A percentile compares a stretch with the other conserved stretches of the same genome.
Evolutionary conservation across 148 eudicot species (phyloP).

Genomic region (Agrostemma githago): DNA sequence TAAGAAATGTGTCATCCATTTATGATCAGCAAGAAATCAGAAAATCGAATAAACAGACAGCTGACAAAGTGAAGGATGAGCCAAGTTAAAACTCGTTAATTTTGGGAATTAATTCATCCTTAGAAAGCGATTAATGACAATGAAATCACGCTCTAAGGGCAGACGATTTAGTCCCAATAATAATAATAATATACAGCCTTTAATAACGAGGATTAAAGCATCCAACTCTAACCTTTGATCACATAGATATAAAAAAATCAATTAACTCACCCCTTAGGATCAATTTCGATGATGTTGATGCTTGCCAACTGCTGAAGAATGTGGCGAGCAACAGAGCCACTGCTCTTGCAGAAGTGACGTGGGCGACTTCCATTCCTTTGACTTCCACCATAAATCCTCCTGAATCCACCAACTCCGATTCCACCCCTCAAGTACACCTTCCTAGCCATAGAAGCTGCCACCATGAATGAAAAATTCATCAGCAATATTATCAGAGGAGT

Average conservation of each 20-base stretch:
- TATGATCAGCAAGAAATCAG: too few relatives aligned
- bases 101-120: too few relatives aligned
- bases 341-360: slow-evolving; percentile 74
- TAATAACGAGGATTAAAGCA: too few relatives aligned
- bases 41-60: too few relatives aligned
- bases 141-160: too few relatives aligned
- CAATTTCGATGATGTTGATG: slow-evolving; percentile 63
- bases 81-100: too few relatives aligned
- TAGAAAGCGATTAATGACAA: too few relatives aligned
- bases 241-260: background rate
- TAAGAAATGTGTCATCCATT: too few relatives aligned
- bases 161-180: too few relatives aligned
- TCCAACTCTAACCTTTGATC: too few relatives aligned
- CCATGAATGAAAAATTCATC: background rate
- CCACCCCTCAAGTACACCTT: slow-evolving; percentile 84
- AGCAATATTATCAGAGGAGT: background rate
- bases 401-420: slow-evolving; percentile 72
- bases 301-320: slow-evolving; percentile 68
- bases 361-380: slow-evolving; percentile 81
- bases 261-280: slow-evolving; percentile 59
- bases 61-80: too few relatives aligned
- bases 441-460: slow-evolving; percentile 82
- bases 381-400: slow-evolving; percentile 81
- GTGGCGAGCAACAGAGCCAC: slow-evolving; percentile 72
- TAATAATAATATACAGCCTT: too few relatives aligned